A percentile compares a stretch with the other conserved stretches of the same genome.
phyloP scores from a whole-genome alignment of 2,329 filamentous ascomycete species.

The Ophiocordyceps camponoti-saundersi region DNA sequence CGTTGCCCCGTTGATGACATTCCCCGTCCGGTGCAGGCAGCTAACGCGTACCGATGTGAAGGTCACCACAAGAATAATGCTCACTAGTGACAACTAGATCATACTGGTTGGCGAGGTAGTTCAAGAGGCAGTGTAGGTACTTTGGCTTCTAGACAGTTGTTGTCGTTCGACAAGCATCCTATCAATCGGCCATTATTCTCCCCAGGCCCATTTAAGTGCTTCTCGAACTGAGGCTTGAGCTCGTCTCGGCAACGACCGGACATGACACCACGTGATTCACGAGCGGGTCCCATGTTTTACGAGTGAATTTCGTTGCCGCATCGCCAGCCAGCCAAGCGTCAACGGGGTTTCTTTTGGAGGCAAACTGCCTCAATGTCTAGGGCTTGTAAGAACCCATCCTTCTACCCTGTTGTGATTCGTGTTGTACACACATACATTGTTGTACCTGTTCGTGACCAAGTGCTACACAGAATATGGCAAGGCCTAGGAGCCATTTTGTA shows the following conservation, averaged over 20 bases:
- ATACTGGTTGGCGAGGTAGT: neutral
- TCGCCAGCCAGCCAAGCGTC: neutral
- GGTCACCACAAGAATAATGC: conserved; percentile 99
- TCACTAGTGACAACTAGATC: conserved; percentile 50
- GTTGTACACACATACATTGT: too few species aligned
- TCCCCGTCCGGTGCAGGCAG: neutral
- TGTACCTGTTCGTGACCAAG: too few species aligned
- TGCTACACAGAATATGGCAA: too few species aligned
- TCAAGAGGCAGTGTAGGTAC: conserved; percentile 20
- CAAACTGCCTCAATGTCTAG: neutral
- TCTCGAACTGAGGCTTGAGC: neutral
- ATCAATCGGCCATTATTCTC: neutral
- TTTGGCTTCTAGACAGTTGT: conserved; percentile 19
- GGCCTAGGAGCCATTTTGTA: too few species aligned
- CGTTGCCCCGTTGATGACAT: conserved; percentile 21
- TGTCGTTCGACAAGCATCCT: neutral
- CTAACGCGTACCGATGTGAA: conserved; percentile 19
- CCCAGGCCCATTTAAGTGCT: neutral
- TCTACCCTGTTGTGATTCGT: too few species aligned
- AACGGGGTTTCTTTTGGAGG: neutral
- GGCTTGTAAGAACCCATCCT: too few species aligned
- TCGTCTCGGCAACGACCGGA: neutral
- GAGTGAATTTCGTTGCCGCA: neutral
- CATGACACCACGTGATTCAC: conserved; percentile 3
- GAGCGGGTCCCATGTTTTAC: neutral